A percentile compares a stretch with the other conserved stretches of the same genome.
phyloP scores from a whole-genome alignment of 2,329 filamentous ascomycete genomes.

The Pestalotiopsis sp. region DNA sequence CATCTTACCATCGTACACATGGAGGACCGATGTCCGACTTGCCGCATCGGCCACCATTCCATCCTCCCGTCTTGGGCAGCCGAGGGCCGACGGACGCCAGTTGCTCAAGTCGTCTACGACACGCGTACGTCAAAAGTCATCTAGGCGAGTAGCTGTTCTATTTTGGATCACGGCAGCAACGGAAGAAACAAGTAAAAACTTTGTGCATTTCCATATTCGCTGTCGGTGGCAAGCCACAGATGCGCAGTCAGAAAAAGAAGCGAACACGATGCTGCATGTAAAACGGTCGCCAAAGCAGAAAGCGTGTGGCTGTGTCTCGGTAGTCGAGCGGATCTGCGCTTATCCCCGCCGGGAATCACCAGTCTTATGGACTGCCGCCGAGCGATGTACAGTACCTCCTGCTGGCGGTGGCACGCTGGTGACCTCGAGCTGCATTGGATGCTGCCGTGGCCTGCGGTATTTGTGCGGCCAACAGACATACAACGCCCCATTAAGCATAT shows the following conservation, averaged over 20 bases:
- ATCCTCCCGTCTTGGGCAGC: background rate
- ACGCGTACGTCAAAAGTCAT: background rate
- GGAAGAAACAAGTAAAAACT: background rate
- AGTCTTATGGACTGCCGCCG: too few relatives aligned
- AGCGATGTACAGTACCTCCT: background rate
- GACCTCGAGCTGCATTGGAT: background rate
- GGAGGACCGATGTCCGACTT: background rate
- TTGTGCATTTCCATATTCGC: background rate
- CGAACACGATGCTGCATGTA: background rate
- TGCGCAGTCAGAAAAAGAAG: background rate
- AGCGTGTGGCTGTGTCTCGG: constrained; percentile 7
- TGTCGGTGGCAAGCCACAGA: constrained; percentile 8
- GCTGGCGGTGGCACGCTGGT: background rate
- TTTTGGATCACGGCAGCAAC: background rate
- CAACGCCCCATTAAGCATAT: background rate
- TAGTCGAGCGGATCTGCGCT: constrained; percentile 2
- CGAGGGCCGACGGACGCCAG: background rate
- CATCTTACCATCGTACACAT: background rate
- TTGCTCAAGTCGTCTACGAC: background rate
- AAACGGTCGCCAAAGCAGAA: background rate
- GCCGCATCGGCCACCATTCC: background rate
- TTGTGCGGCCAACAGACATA: background rate
- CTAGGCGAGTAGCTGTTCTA: background rate
- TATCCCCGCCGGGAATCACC: constrained; percentile 2
- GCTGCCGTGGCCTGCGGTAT: background rate